Evolutionary conservation across 2,329 filamentous ascomycete species (phyloP).

Genomic region (Emmonsiellopsis sp.): DNA sequence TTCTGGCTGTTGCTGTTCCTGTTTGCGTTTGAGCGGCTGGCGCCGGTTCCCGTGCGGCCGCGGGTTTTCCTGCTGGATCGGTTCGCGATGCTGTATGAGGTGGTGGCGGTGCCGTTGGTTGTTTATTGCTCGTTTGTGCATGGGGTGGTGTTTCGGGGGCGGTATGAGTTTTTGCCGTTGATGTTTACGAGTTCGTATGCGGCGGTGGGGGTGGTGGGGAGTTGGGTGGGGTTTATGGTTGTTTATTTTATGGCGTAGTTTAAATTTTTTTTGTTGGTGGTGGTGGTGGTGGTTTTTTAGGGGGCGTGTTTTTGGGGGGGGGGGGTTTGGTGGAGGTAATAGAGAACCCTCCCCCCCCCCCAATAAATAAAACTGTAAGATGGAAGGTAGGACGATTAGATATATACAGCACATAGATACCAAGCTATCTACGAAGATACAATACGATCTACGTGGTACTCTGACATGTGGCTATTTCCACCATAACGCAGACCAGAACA

Average conservation of each 20-base stretch:
- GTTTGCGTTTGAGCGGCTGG: slow-evolving; percentile 74
- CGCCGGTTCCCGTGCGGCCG: slow-evolving; percentile 69
- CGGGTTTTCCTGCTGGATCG: slow-evolving; percentile 85
- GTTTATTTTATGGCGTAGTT: slow-evolving; percentile 63
- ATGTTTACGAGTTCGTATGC: slow-evolving; percentile 97
- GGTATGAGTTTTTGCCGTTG: slow-evolving; percentile 80
- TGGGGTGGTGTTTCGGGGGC: slow-evolving; percentile 65
- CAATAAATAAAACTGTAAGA: background rate
- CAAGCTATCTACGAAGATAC: background rate
- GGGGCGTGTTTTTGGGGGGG: background rate
- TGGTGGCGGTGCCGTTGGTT: slow-evolving; percentile 79
- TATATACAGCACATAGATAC: background rate
- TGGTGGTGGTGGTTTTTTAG: no score
- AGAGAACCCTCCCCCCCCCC: slow-evolving; percentile 21
- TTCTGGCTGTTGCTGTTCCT: slow-evolving; percentile 85
- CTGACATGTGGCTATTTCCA: no score
- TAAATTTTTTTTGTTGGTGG: background rate
- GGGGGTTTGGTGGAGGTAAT: slow-evolving; percentile 5
- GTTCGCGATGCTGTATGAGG: slow-evolving; percentile 82
- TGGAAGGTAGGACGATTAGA: background rate
- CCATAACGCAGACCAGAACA: no score
- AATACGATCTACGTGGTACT: background rate
- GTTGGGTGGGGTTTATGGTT: slow-evolving; percentile 89
- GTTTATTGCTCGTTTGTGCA: slow-evolving; percentile 81
- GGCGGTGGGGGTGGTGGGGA: slow-evolving; percentile 87